Evolutionary conservation across 495 filamentous ascomycete genomes (phyloP), one percentile per base, ranked within the genome.

Genomic region (Achaetomiella virescens): DNA sequence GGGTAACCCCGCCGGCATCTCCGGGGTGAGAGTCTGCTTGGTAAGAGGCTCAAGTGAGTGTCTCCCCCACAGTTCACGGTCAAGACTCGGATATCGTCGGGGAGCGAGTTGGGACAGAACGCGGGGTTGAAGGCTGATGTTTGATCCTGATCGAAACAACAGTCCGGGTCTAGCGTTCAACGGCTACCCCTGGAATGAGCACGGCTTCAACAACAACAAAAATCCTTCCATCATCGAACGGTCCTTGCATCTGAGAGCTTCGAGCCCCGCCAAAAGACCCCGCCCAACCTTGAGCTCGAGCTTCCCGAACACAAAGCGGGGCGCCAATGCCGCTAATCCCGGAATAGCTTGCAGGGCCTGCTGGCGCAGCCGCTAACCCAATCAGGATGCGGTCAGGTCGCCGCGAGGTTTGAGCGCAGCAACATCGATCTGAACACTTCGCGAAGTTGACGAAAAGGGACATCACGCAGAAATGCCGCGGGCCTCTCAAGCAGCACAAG

Each of bases 191-290:
- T n/a, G n/a, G n/a, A n/a, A n/a, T n/a, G n/a, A n/a, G n/a, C n/a
- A n/a, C n/a, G n/a, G n/a, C n/a, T n/a, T 42, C n/a, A 42, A 42
- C 10, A 20, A 21, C 7, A 22, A 10, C 21, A 7, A 3, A 10
- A 22, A 33, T 1, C n/a, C 18, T 47, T 24, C 27, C 6, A 47
- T 36, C 7, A 36, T 5, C 11, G 35, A 14, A 8, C 11, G 3
- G n/a, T 31, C 12, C 15, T 46, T 15, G 25, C 43, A 24, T 43
- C 11, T 25, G 7, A 0, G 10, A 2, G 47, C 50, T 29, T 51
- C 46, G 44, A 45, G 27, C 46, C 47, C 47, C 47, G 40, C 55
- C 29, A 44, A 46, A 38, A 35, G 38, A 54, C 41, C 52, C 52
- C 41, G 33, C 52, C 18, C 10, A 5, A 24, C 1, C 27, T 46